Evolutionary conservation across 176 grass and related monocot species (phyloP).

Genomic region (Typha latifolia): DNA sequence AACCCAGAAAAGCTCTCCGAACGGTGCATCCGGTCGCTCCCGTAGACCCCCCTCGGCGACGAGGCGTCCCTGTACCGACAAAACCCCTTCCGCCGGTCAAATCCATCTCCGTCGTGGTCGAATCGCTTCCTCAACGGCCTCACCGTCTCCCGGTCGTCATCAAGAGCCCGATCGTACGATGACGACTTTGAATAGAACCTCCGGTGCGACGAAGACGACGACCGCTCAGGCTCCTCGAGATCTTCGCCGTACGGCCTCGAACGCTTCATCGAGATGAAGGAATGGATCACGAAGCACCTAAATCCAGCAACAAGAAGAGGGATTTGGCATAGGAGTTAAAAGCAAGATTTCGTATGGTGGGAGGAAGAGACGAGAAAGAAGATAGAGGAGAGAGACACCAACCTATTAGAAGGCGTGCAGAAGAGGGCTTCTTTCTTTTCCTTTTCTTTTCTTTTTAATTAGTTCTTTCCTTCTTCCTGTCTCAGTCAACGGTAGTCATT

Average conservation of each 20-base stretch:
- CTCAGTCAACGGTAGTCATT: constrained; percentile 57
- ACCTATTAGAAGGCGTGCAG: constrained; percentile 32
- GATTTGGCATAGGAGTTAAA: background rate
- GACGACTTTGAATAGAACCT: constrained; percentile 15
- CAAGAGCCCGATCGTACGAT: constrained; percentile 9
- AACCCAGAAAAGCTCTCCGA: constrained; percentile 81
- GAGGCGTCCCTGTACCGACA: constrained; percentile 44
- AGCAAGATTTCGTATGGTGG: too few relatives aligned
- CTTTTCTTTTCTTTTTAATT: constrained; percentile 13
- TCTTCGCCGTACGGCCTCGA: constrained; percentile 72
- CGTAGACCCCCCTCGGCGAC: constrained; percentile 36
- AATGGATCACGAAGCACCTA: background rate
- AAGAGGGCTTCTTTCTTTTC: constrained; percentile 40
- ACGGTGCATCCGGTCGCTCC: constrained; percentile 33
- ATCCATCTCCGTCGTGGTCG: constrained; percentile 36
- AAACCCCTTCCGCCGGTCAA: constrained; percentile 46
- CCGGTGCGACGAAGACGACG: constrained; percentile 11
- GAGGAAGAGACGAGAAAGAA: background rate
- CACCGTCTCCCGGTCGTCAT: constrained; percentile 24
- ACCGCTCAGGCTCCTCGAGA: constrained; percentile 10
- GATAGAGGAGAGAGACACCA: constrained; percentile 23
- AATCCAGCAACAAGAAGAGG: background rate
- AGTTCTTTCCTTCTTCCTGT: constrained; percentile 19
- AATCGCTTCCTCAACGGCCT: constrained; percentile 19
- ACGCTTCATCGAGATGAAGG: constrained; percentile 48